Base-by-base conservation (phyloP, 306 rosid genomes). In the Medicago arabica region DNA sequence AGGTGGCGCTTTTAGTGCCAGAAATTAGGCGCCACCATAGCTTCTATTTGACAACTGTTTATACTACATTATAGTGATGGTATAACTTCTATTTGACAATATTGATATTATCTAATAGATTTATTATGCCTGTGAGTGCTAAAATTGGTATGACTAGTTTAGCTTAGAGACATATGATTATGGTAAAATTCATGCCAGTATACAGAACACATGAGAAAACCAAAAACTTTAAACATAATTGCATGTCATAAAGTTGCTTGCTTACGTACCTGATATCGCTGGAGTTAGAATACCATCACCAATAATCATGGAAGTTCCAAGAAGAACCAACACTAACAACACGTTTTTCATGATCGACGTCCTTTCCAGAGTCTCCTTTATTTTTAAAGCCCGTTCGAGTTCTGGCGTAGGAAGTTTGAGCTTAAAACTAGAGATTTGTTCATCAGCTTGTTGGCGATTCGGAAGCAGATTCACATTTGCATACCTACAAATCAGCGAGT, bases 271-370 rank as follows among this genome's bases (percentile, higher is more conserved):
- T 86, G 99, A 95, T 69, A 95, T 90, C 54, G 97, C 97, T 11
- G 99, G 97, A 74, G 99, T 95, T 59, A 95, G 84, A 83, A 95
- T 95, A 54, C 99, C 99, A 76, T 92, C 99, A 78, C 97, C 99
- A 82, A 95, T 95, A 81, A 92, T 75, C 99, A 92, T 85, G 76
- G 99, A 95, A 79, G 99, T 92, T 74, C 97, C 99, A 85, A 90
- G 77, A 62, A 95, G 89, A 86, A 95, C 97, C 78, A 90, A 80
- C 84, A 95, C 83, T 81, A 95, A 80, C 80, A 95, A 83, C 68
- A 85, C 15, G 23, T 87, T 90, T 82, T 89, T 95, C 86, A 88
- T 70, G 78, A 76, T 31, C 11, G 88, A 55, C 67, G 41, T 85
- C 81, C 47, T 95, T 85, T 95, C 99, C 82, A 95, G 82, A 59